These are phyloP conservation scores for Nemania sp. DNA, from an alignment of 2,329 filamentous ascomycete genomes.

Conservation along the genomic window DNA sequence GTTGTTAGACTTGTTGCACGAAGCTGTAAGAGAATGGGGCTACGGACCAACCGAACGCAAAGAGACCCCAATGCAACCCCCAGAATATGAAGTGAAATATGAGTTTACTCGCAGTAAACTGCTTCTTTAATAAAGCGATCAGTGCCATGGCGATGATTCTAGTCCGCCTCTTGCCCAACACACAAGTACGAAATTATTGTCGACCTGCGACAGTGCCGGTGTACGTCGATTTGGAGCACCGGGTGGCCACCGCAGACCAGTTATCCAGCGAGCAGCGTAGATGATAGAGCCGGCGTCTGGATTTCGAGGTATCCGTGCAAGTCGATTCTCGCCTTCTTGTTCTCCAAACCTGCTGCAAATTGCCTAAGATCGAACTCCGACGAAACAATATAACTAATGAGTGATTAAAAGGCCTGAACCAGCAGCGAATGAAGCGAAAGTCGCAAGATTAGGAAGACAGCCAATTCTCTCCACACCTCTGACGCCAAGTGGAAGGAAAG, in stretches of 20 bases:
- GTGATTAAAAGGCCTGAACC: slow-evolving; percentile 50
- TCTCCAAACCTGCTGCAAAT: slow-evolving; percentile 8
- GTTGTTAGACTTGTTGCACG: slow-evolving; percentile 10
- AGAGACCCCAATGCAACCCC: slow-evolving; percentile 76
- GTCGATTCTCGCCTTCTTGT: slow-evolving; percentile 9
- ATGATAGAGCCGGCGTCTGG: slow-evolving; percentile 14
- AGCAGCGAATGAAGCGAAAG: slow-evolving; percentile 56
- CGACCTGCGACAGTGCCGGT: slow-evolving; percentile 57
- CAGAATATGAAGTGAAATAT: slow-evolving; percentile 83
- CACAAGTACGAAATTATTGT: slow-evolving; percentile 47
- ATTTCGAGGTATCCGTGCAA: slow-evolving; percentile 14
- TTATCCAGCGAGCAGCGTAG: slow-evolving; percentile 25
- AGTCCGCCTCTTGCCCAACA: slow-evolving; percentile 35
- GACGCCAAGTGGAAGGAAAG: slow-evolving; percentile 43
- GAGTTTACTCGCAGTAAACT: slow-evolving; percentile 72
- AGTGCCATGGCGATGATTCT: slow-evolving; percentile 45
- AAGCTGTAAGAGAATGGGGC: no score
- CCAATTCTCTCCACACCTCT: slow-evolving; percentile 50
- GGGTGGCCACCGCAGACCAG: slow-evolving; percentile 22
- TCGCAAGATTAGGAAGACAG: slow-evolving; percentile 44
- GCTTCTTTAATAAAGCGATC: slow-evolving; percentile 55
- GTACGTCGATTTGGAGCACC: slow-evolving; percentile 31
- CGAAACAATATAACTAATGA: slow-evolving; percentile 39
- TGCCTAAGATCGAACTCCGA: slow-evolving; percentile 31
- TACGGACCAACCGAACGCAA: slow-evolving; percentile 83